Base-by-base conservation (phyloP, 2,329 filamentous ascomycete genomes). In the Colletotrichum sp. region DNA sequence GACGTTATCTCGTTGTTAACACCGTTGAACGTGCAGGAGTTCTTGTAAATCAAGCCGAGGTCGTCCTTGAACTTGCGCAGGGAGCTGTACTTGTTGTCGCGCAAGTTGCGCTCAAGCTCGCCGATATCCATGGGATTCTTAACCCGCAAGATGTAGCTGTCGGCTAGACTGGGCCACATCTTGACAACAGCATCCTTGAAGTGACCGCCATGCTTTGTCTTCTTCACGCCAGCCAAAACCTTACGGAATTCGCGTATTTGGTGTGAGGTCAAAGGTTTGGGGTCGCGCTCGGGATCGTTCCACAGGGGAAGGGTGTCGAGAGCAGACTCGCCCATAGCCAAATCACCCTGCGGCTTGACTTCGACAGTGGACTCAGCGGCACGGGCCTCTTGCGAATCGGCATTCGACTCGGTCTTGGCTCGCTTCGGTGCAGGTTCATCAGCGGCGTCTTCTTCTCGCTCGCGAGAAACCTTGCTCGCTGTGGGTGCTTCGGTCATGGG, bases 21-120 rank as follows among this genome's bases (percentile, higher is more conserved):
- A 16, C 96, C 96, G 82, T 99, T 99, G 90, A 98, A 99, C 1
- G 88, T 86, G 48, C 93, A 83, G 1, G 94, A 92, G 83, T 99
- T 99, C 75, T 92, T 87, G 77, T 96, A 91, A 83, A 99, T 94
- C 70, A 96, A 88, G 36, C 93, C 87, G 68, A 98, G 90, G 80
- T 98, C 96, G 61, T 89, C 87, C 79, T 93, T 92, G 82, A 98
- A 93, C 6, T 92, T 92, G 67, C 93, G 91, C n/a, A 96, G 89
- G 8, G 90, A 92, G 11, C 85, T 81, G 83, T 98, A 98, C 64
- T 78, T 77, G 28, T 89, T 85, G 34, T 91, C 89, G 80, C 95
- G 95, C 44, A 98, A 84, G 78, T 94, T 96, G 68, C 90, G 88
- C 82, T 98, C 96, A 81, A 99, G 94, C 12, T 93, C 93, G 52